phyloP scores from a whole-genome alignment of 805 yeast genomes.

The Ogataea siamensis region DNA sequence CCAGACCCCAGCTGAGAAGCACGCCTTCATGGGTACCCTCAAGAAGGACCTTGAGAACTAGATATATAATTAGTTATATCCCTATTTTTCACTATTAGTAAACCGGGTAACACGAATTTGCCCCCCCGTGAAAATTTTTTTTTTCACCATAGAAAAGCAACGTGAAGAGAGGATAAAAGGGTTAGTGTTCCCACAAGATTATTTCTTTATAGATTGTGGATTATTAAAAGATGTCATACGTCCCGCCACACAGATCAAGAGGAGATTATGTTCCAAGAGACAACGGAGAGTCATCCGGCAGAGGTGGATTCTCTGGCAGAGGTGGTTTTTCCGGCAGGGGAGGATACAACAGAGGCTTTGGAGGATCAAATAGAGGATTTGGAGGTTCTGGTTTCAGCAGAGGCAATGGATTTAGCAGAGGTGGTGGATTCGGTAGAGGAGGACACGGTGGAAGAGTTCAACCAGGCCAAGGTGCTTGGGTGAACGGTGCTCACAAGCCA shows the following conservation, averaged over 20 bases:
- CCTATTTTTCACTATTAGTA: slow-evolving; percentile 3
- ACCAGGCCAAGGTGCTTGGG: slow-evolving; percentile 74
- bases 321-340: slow-evolving; percentile 31
- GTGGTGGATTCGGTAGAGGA: slow-evolving; percentile 33
- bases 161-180: slow-evolving; percentile 13
- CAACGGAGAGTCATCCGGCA: slow-evolving; percentile 28
- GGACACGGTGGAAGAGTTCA: slow-evolving; percentile 35
- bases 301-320: slow-evolving; percentile 29
- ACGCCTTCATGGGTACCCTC: slow-evolving; percentile 98
- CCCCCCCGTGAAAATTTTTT: slow-evolving; percentile 13
- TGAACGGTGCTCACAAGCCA: slow-evolving; percentile 84
- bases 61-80: slow-evolving; percentile 9
- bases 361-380: slow-evolving; percentile 31
- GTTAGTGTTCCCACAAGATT: slow-evolving; percentile 12
- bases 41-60: slow-evolving; percentile 80
- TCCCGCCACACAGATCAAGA: slow-evolving; percentile 49
- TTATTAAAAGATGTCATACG: slow-evolving; percentile 36
- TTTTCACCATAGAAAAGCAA: slow-evolving; percentile 10
- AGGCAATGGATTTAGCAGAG: slow-evolving; percentile 34
- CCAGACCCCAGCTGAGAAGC: slow-evolving; percentile 99
- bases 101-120: slow-evolving; percentile 11
- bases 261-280: slow-evolving; percentile 18
- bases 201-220: slow-evolving; percentile 14
- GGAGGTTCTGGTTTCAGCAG: slow-evolving; percentile 35
- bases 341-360: slow-evolving; percentile 29